These are phyloP conservation scores for Clavariopsis aquatica DNA, from an alignment of 495 filamentous ascomycete genomes.

Conservation along the genomic window DNA sequence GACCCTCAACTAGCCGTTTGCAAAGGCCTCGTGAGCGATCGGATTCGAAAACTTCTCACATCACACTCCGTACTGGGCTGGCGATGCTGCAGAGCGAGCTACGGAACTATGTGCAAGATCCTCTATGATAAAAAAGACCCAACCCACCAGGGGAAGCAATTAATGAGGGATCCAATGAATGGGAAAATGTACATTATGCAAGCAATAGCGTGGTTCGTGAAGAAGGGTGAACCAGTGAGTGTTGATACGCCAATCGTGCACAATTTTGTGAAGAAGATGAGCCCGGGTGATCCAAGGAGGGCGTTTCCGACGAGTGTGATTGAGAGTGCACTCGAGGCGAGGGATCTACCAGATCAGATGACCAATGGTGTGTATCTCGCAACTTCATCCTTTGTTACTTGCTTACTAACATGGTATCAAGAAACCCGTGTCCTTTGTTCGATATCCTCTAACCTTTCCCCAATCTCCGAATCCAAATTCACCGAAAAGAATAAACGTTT, in stretches of 20 bases:
- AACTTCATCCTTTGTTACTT: not conserved
- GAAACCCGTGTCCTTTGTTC: conserved; percentile 45
- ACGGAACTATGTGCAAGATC: conserved; percentile 43
- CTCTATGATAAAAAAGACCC: conserved; percentile 41
- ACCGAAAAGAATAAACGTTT: conserved; percentile 47
- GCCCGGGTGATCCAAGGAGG: conserved; percentile 41
- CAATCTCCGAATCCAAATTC: conserved; percentile 43
- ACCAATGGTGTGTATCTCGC: conserved; percentile 31
- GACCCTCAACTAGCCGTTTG: conserved; percentile 49
- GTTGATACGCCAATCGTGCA: conserved; percentile 45
- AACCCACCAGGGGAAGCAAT: conserved; percentile 30
- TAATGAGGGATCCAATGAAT: conserved; percentile 38
- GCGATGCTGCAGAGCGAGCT: conserved; percentile 42
- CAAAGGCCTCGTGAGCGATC: conserved; percentile 46
- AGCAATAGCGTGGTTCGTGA: conserved; percentile 43
- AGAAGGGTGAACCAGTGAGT: conserved; percentile 46
- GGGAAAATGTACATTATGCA: conserved; percentile 40
- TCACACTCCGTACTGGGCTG: conserved; percentile 42
- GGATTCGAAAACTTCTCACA: conserved; percentile 37
- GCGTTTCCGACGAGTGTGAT: conserved; percentile 47
- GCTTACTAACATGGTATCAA: conserved; percentile 17
- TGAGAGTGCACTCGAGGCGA: conserved; percentile 38
- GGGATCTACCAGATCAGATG: conserved; percentile 42
- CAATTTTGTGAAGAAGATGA: conserved; percentile 45
- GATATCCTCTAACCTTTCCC: conserved; percentile 45